These are phyloP conservation scores for Leccinellum luteum DNA, from an alignment of 768 basidiomycete species.

Conservation along the genomic window DNA sequence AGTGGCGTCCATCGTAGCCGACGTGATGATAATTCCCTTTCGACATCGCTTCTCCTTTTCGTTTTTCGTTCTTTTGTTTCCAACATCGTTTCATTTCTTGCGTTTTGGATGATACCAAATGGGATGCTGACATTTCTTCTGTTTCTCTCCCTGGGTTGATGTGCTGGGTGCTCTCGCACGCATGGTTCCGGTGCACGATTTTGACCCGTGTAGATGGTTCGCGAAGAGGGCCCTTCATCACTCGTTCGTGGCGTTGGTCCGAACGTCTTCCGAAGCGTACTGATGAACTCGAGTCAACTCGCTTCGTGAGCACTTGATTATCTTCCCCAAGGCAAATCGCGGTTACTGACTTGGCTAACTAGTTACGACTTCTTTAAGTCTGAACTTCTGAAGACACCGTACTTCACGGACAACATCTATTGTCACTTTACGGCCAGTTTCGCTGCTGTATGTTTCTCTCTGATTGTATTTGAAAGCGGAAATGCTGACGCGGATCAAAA, in stretches of 20 bases:
- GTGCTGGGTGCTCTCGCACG: background rate
- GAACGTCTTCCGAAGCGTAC: slow-evolving; percentile 79
- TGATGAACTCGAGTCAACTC: slow-evolving; percentile 93
- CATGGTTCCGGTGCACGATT: background rate
- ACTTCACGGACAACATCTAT: slow-evolving; percentile 79
- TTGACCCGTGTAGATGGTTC: slow-evolving; percentile 62
- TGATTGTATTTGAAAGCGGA: background rate
- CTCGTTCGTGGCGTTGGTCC: slow-evolving; percentile 76
- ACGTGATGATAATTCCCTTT: background rate
- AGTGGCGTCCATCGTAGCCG: background rate
- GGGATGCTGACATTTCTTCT: slow-evolving; percentile 7
- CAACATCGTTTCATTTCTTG: background rate
- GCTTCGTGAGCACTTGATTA: slow-evolving; percentile 60
- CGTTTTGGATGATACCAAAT: background rate
- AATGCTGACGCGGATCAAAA: background rate
- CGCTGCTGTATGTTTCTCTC: slow-evolving; percentile 57
- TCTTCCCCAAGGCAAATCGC: background rate
- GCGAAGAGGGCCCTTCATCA: slow-evolving; percentile 79
- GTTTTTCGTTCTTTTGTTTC: background rate
- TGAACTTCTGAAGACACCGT: slow-evolving; percentile 65
- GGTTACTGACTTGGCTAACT: background rate
- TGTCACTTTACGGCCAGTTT: slow-evolving; percentile 87
- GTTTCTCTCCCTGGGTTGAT: background rate
- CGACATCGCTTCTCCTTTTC: background rate
- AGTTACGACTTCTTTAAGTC: slow-evolving; percentile 88